A percentile compares a stretch with the other conserved stretches of the same genome.
Evolutionary conservation across 2,329 filamentous ascomycete genomes (phyloP).

Genomic region (Pseudogymnoascus sp.): DNA sequence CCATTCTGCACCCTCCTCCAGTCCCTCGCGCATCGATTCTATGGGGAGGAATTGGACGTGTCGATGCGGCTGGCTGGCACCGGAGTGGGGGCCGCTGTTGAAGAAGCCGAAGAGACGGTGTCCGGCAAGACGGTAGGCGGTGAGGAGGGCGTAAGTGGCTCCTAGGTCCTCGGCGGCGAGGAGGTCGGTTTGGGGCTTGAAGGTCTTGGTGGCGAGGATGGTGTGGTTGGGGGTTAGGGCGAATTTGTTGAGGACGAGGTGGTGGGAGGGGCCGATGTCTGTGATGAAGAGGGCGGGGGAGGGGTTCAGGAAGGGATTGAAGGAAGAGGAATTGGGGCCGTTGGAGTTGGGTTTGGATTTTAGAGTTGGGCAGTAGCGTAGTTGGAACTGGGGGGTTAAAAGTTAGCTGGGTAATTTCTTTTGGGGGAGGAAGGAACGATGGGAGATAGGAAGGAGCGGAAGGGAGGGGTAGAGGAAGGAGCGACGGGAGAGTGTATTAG

Average conservation of each 20-base stretch:
- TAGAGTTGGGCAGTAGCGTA: conserved; percentile 61
- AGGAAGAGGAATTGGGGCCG: conserved; percentile 22
- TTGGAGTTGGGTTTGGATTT: conserved; percentile 53
- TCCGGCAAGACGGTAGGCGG: conserved; percentile 38
- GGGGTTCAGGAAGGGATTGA: conserved; percentile 59
- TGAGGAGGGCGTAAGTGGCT: conserved; percentile 52
- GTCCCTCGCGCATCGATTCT: conserved; percentile 49
- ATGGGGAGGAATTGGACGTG: conserved; percentile 66
- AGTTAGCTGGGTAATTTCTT: background rate
- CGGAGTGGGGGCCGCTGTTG: conserved; percentile 59
- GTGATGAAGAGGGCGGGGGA: conserved; percentile 44
- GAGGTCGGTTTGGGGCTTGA: conserved; percentile 53
- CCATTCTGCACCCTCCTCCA: conserved; percentile 37
- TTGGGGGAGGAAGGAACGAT: background rate
- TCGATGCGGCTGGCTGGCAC: conserved; percentile 62
- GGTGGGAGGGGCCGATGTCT: conserved; percentile 46
- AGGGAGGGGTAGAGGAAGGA: background rate
- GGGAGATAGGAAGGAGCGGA: background rate
- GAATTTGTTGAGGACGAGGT: conserved; percentile 67
- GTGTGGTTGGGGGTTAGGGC: conserved; percentile 63
- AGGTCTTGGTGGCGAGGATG: conserved; percentile 57
- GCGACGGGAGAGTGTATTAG: too few relatives aligned
- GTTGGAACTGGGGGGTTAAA: conserved; percentile 50
- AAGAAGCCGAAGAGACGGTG: conserved; percentile 28
- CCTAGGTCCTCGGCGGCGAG: conserved; percentile 53